Evolutionary conservation across 306 rosid species (phyloP), one percentile per base, ranked within the genome.

Genomic region (Prunus dulcis): DNA sequence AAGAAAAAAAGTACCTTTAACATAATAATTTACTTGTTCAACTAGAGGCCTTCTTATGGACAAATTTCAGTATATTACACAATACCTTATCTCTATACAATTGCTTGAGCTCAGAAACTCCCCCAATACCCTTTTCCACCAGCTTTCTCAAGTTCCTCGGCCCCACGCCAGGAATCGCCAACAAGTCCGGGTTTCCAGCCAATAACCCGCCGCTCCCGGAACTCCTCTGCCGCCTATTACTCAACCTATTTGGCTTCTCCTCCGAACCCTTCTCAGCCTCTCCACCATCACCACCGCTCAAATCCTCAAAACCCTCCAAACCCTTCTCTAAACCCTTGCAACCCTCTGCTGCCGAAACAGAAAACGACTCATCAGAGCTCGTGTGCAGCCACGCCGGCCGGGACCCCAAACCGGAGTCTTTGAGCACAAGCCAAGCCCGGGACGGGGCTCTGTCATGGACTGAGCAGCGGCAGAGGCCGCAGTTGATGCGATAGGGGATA

Each of bases 141-240:
- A 95, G 91, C 83, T 95, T 95, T 80, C 83, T 85, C 86, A 92
- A 81, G 86, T 95, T 95, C 69, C 97, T 88, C 20, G 96, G 98
- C 61, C 98, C 97, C 38, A 95, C 97, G 1, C 97, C 98, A 0
- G 97, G 97, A 83, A 95, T 92, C 2, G 97, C 83, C 90, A 95
- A 69, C 87, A 95, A 89, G 76, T 95, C 97, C 53, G 98, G 97
- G 79, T 83, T 89, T n/a, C 87, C 84, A 1, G 82, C 76, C 22
- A 80, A 19, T 20, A 75, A 74, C 23, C 81, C 82, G 43, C 83
- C 82, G 60, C 55, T 51, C 5, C 86, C 66, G 18, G 85, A 61
- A 47, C 88, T 52, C 77, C 83, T 88, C 62, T 84, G 93, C 76
- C 92, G 81, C 82, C 97, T 61, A 25, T 97, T 61, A 25, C 19